phyloP scores from a whole-genome alignment of 176 grass and related monocot genomes.

The Rhynchospora breviuscula region DNA sequence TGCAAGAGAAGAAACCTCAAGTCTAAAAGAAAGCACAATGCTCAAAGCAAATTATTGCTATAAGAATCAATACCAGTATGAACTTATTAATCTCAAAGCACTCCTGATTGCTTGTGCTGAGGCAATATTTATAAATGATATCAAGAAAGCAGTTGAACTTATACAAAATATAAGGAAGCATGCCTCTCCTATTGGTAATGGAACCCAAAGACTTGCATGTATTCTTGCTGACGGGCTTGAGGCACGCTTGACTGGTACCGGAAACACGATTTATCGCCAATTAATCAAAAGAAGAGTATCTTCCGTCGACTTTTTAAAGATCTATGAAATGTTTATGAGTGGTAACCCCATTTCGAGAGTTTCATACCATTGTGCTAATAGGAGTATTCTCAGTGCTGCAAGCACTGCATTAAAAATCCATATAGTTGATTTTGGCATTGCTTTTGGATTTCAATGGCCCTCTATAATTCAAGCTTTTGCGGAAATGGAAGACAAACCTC shows the following conservation, averaged over 20 bases:
- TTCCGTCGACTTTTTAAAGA: neutral
- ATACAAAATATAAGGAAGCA: too few species aligned
- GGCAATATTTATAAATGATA: too few species aligned
- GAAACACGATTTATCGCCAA: neutral
- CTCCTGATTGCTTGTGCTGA: too few species aligned
- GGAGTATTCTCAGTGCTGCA: conserved; percentile 49
- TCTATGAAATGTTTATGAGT: neutral
- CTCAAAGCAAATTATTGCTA: too few species aligned
- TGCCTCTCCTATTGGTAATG: too few species aligned
- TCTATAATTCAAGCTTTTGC: conserved; percentile 38
- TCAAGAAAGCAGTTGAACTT: too few species aligned
- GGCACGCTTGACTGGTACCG: neutral
- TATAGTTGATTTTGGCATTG: conserved; percentile 45
- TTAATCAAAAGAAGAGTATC: neutral
- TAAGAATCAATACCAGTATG: too few species aligned
- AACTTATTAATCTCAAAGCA: too few species aligned
- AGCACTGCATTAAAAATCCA: conserved; percentile 31
- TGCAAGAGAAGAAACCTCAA: too few species aligned
- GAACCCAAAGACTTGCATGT: neutral
- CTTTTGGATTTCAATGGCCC: conserved; percentile 57
- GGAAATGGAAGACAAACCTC: conserved; percentile 19
- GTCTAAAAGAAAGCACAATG: too few species aligned
- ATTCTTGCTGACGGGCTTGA: neutral
- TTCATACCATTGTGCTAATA: conserved; percentile 29
- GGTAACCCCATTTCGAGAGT: neutral